Conservation (phyloP, 1,139 yeast species). For the Hanseniaspora sp. region DNA sequence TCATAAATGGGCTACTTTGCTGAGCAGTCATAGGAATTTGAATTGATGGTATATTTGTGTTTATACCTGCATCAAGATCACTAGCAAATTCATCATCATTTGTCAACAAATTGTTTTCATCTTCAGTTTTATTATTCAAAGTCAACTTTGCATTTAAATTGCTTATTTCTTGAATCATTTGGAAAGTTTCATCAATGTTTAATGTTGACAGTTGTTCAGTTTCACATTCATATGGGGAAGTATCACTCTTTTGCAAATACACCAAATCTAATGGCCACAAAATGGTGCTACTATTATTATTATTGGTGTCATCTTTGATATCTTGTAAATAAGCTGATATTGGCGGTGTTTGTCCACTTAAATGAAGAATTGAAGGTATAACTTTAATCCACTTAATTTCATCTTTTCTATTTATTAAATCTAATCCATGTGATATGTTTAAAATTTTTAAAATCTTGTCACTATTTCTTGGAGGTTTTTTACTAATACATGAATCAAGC, state of each 20-base stretch:
- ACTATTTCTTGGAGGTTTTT: constrained; percentile 41
- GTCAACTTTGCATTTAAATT: constrained; percentile 15
- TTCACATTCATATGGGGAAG: constrained; percentile 26
- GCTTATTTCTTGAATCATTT: constrained; percentile 14
- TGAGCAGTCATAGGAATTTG: background rate
- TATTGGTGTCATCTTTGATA: background rate
- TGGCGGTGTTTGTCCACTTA: constrained; percentile 58
- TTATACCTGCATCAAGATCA: background rate
- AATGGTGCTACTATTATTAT: constrained; percentile 36
- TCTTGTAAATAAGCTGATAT: constrained; percentile 37
- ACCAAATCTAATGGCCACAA: constrained; percentile 66
- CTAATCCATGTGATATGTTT: constrained; percentile 45
- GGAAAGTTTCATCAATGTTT: constrained; percentile 2
- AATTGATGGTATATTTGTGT: background rate
- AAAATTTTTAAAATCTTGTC: constrained; percentile 41
- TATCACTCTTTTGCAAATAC: constrained; percentile 36
- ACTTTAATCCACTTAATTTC: constrained; percentile 50
- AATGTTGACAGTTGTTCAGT: background rate
- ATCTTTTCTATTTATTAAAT: constrained; percentile 25
- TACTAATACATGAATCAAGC: constrained; percentile 35
- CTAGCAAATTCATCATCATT: background rate
- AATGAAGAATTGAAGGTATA: constrained; percentile 54
- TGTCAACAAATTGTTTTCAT: background rate
- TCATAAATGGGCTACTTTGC: constrained; percentile 13
- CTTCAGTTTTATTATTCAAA: constrained; percentile 19